phyloP scores from a whole-genome alignment of 345 rosid species.

The Boechera stricta region DNA sequence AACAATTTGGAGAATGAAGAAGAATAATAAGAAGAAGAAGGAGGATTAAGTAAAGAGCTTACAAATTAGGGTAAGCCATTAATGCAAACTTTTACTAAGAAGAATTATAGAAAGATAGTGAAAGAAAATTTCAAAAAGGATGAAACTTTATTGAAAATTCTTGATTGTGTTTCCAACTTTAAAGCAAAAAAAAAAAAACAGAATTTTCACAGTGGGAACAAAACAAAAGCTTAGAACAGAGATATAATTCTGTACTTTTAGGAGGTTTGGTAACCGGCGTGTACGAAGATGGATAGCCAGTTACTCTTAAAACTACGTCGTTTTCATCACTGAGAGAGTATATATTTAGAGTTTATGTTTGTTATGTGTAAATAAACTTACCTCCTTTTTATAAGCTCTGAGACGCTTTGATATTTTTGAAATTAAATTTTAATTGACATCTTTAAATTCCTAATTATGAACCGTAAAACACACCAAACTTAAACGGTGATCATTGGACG shows the following conservation, averaged over 20 bases:
- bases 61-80: slow-evolving; percentile 32
- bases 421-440: too few species aligned
- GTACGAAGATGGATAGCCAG: slow-evolving; percentile 39
- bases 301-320: slow-evolving; percentile 36
- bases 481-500: slow-evolving; percentile 36
- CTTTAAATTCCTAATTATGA: background rate
- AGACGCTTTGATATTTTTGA: slow-evolving; percentile 14
- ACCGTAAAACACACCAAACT: slow-evolving; percentile 17
- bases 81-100: background rate
- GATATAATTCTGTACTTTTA: background rate
- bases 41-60: slow-evolving; percentile 7
- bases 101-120: background rate
- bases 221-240: slow-evolving; percentile 29
- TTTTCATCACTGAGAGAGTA: background rate
- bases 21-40: slow-evolving; percentile 5
- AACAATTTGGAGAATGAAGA: background rate
- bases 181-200: too few species aligned
- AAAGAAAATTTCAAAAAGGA: slow-evolving; percentile 4
- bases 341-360: too few species aligned
- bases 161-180: too few species aligned
- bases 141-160: background rate
- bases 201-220: background rate
- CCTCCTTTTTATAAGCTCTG: background rate
- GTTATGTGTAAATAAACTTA: too few species aligned
- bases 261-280: slow-evolving; percentile 37